Percentiles rank a stretch among this genome's conserved stretches.
These are phyloP conservation scores for Magnolia sinica DNA, from an alignment of 164 flowering plant species.

Conservation along the genomic window DNA sequence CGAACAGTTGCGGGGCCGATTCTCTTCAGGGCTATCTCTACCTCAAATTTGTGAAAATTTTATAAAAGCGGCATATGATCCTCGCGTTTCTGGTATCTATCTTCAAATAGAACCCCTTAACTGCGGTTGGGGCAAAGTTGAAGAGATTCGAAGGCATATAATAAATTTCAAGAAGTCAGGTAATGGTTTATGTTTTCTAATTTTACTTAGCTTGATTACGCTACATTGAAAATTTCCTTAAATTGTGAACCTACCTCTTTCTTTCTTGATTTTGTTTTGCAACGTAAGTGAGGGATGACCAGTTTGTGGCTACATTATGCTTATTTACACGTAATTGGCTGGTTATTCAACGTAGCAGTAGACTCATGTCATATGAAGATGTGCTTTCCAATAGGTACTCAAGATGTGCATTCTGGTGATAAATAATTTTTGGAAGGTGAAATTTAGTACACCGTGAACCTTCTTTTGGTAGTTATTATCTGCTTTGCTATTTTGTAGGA, in stretches of 20 bases:
- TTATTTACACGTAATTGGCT: neutral
- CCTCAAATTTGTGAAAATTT: slow-evolving; percentile 94
- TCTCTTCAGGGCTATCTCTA: slow-evolving; percentile 73
- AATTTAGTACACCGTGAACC: too few species aligned
- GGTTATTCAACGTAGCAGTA: neutral
- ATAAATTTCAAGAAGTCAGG: slow-evolving; percentile 84
- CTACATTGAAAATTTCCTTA: neutral
- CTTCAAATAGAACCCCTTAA: slow-evolving; percentile 76
- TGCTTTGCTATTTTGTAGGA: too few species aligned
- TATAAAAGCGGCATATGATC: slow-evolving; percentile 87
- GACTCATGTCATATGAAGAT: neutral
- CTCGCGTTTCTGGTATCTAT: slow-evolving; percentile 82
- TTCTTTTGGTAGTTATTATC: too few species aligned
- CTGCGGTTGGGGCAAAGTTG: slow-evolving; percentile 97
- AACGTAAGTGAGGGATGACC: neutral
- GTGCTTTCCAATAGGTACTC: neutral
- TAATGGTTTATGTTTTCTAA: slow-evolving; percentile 14
- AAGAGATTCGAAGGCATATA: slow-evolving; percentile 87
- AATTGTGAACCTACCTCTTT: neutral
- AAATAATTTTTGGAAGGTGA: too few species aligned
- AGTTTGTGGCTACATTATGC: neutral
- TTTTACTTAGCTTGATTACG: neutral
- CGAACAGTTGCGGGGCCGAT: slow-evolving; percentile 81
- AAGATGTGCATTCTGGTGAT: too few species aligned
- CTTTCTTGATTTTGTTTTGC: neutral